Conservation (phyloP, 2,329 filamentous ascomycete species). For the Neurospora sp. region DNA sequence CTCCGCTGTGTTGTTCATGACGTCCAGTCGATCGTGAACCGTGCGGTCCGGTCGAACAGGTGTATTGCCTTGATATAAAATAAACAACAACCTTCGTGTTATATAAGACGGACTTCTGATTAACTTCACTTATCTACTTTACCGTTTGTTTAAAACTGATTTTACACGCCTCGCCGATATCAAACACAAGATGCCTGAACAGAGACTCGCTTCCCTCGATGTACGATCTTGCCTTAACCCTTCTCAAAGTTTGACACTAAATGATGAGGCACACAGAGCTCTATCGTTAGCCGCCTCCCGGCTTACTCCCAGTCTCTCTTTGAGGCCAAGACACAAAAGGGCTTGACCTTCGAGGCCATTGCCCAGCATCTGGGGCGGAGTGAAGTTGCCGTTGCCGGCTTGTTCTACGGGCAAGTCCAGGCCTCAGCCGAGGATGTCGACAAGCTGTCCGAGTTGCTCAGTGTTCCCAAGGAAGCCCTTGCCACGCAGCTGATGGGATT, state of each 20-base stretch:
- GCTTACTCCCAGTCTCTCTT: constrained; percentile 64
- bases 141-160: not conserved
- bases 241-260: not conserved
- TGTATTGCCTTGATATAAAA: not conserved
- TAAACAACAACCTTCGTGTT: not conserved
- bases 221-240: constrained; percentile 20
- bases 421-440: constrained; percentile 41
- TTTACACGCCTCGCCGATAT: not conserved
- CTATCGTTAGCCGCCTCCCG: constrained; percentile 60
- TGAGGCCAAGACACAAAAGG: constrained; percentile 64
- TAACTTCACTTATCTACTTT: not conserved
- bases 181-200: constrained; percentile 15
- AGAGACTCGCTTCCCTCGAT: constrained; percentile 26
- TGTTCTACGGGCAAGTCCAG: constrained; percentile 71
- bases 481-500: constrained; percentile 57
- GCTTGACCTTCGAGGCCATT: constrained; percentile 71
- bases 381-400: constrained; percentile 74
- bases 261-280: constrained; percentile 17
- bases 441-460: constrained; percentile 48
- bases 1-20: not conserved
- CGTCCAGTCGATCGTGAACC: not conserved
- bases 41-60: not conserved
- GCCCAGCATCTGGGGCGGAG: constrained; percentile 62
- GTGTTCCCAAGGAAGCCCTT: constrained; percentile 42
- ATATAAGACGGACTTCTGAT: not conserved